Base-by-base conservation (phyloP, 2,329 filamentous ascomycete species). In the Daldinia sp. region DNA sequence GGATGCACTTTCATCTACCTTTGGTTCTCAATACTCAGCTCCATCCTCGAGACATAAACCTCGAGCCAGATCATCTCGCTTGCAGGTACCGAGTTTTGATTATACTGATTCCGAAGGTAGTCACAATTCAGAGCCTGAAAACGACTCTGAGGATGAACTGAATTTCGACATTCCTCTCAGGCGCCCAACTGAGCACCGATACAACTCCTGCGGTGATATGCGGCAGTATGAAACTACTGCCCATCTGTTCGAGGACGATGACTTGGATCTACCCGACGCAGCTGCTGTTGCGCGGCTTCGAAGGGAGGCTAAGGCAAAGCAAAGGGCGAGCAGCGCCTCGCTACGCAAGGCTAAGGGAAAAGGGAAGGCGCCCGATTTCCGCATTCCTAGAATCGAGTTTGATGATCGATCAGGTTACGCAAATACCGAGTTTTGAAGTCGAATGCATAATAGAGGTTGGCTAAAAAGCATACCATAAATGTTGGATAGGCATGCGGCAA, bases 131-230 rank as follows among this genome's bases (percentile, higher is more conserved):
- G 64, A 63, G 23, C 30, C 18, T 9, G 51, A 18, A n/a, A 66
- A 62, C 44, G 65, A 71, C 5, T 76, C 73, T 2, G 74, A 76
- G 13, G 73, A 75, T 4, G 74, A 72, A 5, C 28, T 74, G 6
- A 76, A 71, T 33, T 75, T 74, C 10, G 75, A 76, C 18, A 76
- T 76, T 37, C 75, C 74, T 3, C 53, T 64, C 33, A 72, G 54
- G 33, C 73, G 75, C 6, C 37, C 68, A 1, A 50, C 44, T 20
- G 60, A 62, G 6, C 26, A 67, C 4, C 63, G 62, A n/a, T 66
- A 58, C n/a, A 28, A 68, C 15, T 59, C 63, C 10, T 30, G 57
- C 10, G 15, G 37, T 26, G 56, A 61, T 60, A 63, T 65, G 44
- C 69, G 42, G 26, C 53, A 56, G 44, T 60, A 65, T 41, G 66